phyloP scores from a whole-genome alignment of 768 basidiomycete genomes.

The Auriculariales sp. region DNA sequence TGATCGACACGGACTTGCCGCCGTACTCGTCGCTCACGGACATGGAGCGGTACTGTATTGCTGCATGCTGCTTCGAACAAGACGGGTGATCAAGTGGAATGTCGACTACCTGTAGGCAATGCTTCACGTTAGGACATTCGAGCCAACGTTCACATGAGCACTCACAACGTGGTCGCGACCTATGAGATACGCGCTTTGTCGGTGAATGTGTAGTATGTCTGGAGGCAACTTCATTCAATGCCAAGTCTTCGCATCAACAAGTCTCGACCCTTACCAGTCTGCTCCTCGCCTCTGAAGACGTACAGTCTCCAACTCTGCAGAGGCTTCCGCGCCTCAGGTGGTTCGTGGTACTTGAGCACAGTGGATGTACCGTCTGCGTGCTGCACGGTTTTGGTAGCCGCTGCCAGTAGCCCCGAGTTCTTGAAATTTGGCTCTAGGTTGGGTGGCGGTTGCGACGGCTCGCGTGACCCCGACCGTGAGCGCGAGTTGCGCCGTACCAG shows the following conservation, averaged over 20 bases:
- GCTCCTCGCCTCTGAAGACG: slow-evolving; percentile 91
- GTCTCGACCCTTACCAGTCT: slow-evolving; percentile 55
- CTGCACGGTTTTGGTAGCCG: slow-evolving; percentile 86
- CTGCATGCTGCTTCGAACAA: slow-evolving; percentile 96
- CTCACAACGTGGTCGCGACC: slow-evolving; percentile 80
- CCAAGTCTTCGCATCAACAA: not conserved
- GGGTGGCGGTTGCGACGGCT: slow-evolving; percentile 21
- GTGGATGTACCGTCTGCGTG: slow-evolving; percentile 61
- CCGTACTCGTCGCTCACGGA: slow-evolving; percentile 83
- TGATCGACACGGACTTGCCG: slow-evolving; percentile 21
- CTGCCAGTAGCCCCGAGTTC: slow-evolving; percentile 81
- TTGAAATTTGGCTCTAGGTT: slow-evolving; percentile 83
- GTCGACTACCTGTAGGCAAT: slow-evolving; percentile 26
- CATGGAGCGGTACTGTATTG: slow-evolving; percentile 83
- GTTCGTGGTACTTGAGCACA: slow-evolving; percentile 94
- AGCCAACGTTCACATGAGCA: too few relatives aligned
- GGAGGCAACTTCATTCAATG: not conserved
- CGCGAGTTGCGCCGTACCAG: slow-evolving; percentile 17
- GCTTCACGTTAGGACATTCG: not conserved
- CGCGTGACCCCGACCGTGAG: slow-evolving; percentile 30
- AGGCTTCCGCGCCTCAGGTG: slow-evolving; percentile 93
- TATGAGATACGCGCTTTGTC: slow-evolving; percentile 88
- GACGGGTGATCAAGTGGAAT: slow-evolving; percentile 92
- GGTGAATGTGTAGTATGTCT: slow-evolving; percentile 87
- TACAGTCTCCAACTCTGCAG: slow-evolving; percentile 83